Base-by-base conservation (phyloP, 345 rosid species). In the Alliaria petiolata region DNA sequence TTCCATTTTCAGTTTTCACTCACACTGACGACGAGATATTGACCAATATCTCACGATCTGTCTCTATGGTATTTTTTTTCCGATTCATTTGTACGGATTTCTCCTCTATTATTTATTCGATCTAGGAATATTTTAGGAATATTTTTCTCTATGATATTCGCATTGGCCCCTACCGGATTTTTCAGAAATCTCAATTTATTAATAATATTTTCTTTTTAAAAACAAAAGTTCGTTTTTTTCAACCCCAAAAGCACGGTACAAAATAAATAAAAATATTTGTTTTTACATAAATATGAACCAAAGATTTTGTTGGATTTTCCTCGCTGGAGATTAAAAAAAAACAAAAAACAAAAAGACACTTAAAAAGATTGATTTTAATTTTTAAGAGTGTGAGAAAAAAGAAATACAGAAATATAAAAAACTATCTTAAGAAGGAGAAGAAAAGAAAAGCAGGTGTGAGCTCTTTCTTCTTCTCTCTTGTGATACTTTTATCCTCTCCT, bases 111-210 rank as follows among this genome's bases (percentile, higher is more conserved):
- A 77, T 59, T 52, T 71, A 77, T 71, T 68, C 59, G 52, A 54
- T 67, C 33, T 61, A 61, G 22, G 58, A 67, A 75, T 52, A 68
- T 34, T 34, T 42, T 61, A 61, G 22, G 58, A 67, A 75, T 52
- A 68, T 34, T 34, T 51, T 61, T 25, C 33, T n/a, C 30, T 20
- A 15, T 58, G 62, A 67, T 59, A 67, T 74, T 64, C 66, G 57
- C 35, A 72, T 71, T 71, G 74, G 65, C 81, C 74, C 82, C 78
- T 63, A 85, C 85, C 80, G 76, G 85, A 85, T 85, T 90, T n/a
- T 85, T 81, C 69, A 69, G 80, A 88, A 84, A 82, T 69, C 61
- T 69, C 71, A 26, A 26, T 44, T 52, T 42, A 42, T 31, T 20
- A 66, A 15, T 53, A 71, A 14, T 64, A 33, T 56, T 59, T 14